A percentile compares a stretch with the other conserved stretches of the same genome.
phyloP scores from a whole-genome alignment of 768 basidiomycete species.

The Glaciozyma antarctica region DNA sequence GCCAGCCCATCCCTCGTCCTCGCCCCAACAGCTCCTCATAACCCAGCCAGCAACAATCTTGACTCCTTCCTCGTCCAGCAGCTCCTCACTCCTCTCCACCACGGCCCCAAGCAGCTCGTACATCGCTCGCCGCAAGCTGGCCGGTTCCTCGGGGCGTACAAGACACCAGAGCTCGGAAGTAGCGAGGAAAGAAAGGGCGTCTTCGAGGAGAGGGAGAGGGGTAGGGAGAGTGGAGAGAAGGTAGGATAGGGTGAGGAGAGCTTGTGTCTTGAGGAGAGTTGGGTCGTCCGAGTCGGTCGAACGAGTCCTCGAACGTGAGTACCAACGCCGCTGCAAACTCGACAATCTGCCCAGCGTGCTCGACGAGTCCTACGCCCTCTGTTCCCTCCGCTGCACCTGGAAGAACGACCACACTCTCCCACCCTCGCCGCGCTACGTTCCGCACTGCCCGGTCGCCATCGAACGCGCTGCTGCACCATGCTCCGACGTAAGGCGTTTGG shows the following conservation, averaged over 20 bases:
- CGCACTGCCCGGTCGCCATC: constrained; percentile 63
- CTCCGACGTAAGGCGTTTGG: constrained; percentile 54
- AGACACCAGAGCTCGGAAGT: constrained; percentile 18
- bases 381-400: background rate
- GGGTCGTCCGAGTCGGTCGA: background rate
- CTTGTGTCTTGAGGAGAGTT: constrained; percentile 21
- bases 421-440: constrained; percentile 40
- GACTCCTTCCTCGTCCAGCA: constrained; percentile 7
- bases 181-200: constrained; percentile 2
- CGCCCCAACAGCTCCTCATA: constrained; percentile 25
- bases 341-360: constrained; percentile 16
- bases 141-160: constrained; percentile 8
- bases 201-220: constrained; percentile 13
- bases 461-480: constrained; percentile 62
- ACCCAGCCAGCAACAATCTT: constrained; percentile 8
- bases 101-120: constrained; percentile 26
- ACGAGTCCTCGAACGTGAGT: background rate
- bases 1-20: constrained; percentile 26
- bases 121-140: constrained; percentile 13
- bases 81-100: constrained; percentile 11
- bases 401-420: constrained; percentile 10
- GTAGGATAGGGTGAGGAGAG: constrained; percentile 16
- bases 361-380: constrained; percentile 19
- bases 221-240: constrained; percentile 16
- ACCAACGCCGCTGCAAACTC: constrained; percentile 16